These are phyloP conservation scores for Colletotrichum orbiculare DNA, from an alignment of 2,329 filamentous ascomycete species.

Conservation along the genomic window DNA sequence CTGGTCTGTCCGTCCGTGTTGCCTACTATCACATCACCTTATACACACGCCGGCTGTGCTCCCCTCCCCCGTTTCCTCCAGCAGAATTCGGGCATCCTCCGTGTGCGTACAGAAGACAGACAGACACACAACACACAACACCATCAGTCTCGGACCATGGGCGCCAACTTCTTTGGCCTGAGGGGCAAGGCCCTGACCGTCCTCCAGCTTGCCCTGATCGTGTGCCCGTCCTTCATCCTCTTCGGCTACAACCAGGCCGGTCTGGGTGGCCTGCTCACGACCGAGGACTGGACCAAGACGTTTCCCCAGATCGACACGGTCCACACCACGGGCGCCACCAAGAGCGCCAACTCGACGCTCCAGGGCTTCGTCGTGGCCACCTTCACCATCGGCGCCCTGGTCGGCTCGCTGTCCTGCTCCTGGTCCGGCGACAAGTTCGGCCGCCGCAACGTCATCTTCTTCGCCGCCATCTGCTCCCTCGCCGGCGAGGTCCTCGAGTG, in stretches of 20 bases:
- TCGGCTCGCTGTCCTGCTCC: slow-evolving; percentile 51
- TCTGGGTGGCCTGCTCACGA: slow-evolving; percentile 49
- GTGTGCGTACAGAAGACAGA: neutral
- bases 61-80: slow-evolving; percentile 4
- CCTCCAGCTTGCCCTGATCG: slow-evolving; percentile 54
- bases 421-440: slow-evolving; percentile 48
- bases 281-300: slow-evolving; percentile 47
- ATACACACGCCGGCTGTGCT: slow-evolving; percentile 13
- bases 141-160: slow-evolving; percentile 24
- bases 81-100: slow-evolving; percentile 19
- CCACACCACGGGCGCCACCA: slow-evolving; percentile 44
- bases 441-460: slow-evolving; percentile 46
- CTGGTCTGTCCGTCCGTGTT: neutral
- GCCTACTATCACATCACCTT: neutral
- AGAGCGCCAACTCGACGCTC: slow-evolving; percentile 47
- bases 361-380: slow-evolving; percentile 51
- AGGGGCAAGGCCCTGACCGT: slow-evolving; percentile 49
- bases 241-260: slow-evolving; percentile 56
- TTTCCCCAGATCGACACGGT: slow-evolving; percentile 54
- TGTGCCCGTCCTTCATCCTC: slow-evolving; percentile 54
- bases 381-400: slow-evolving; percentile 50
- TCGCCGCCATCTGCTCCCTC: slow-evolving; percentile 47
- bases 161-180: slow-evolving; percentile 44
- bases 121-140: neutral
- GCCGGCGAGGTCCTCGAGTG: slow-evolving; percentile 50